Conservation (phyloP, 495 filamentous ascomycete genomes). For the Platismatia glauca region DNA sequence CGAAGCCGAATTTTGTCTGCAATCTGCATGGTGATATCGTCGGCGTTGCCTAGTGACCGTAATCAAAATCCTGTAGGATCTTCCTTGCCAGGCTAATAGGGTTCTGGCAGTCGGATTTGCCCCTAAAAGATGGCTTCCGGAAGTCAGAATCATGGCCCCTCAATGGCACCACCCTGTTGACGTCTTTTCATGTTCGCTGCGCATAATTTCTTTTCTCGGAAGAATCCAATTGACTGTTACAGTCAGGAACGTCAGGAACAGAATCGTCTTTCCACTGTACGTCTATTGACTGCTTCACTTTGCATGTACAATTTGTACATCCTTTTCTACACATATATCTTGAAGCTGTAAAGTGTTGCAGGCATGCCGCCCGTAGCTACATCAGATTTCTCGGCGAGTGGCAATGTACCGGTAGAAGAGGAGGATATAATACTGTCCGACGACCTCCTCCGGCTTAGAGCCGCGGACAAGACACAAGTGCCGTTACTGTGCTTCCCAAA, state of each 20-base stretch:
- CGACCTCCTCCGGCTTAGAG: slow-evolving; percentile 25
- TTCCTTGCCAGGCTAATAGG: neutral
- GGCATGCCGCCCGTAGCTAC: slow-evolving; percentile 1
- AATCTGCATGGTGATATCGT: neutral
- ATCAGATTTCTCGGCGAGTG: neutral
- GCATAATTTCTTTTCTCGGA: neutral
- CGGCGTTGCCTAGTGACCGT: neutral
- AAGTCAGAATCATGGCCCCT: neutral
- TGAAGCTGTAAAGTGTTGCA: neutral
- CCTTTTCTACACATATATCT: neutral
- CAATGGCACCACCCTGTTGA: neutral
- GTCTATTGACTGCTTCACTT: neutral
- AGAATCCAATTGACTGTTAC: neutral
- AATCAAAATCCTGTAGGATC: neutral
- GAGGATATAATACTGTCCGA: slow-evolving; percentile 2
- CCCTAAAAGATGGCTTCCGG: neutral
- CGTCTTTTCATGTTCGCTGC: neutral
- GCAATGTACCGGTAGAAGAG: slow-evolving; percentile 1
- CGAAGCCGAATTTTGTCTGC: too few species aligned
- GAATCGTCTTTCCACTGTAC: neutral
- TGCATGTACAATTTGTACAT: neutral
- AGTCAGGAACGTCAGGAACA: neutral
- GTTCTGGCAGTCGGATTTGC: neutral
- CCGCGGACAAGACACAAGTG: slow-evolving; percentile 39
- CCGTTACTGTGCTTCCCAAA: slow-evolving; percentile 46